Conservation (phyloP, 371 early-diverging fungal species). For the Conidiobolus incongruus region DNA sequence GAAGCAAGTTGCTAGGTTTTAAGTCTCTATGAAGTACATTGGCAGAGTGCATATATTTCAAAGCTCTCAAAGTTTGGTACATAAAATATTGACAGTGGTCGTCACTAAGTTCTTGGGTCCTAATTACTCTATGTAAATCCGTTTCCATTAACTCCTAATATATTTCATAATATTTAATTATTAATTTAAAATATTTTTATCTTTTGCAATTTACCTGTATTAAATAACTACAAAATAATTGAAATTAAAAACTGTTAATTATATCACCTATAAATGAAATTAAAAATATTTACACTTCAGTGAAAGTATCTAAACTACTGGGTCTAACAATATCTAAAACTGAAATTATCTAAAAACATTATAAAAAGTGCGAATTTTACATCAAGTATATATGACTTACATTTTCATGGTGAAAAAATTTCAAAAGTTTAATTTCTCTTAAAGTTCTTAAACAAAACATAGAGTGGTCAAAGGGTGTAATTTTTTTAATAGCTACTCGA, state of each 20-base stretch:
- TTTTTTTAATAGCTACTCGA: conserved; percentile 84
- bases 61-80: conserved; percentile 87
- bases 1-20: conserved; percentile 87
- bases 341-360: conserved; percentile 44
- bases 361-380: neutral
- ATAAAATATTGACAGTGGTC: conserved; percentile 96
- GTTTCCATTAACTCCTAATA: conserved; percentile 89
- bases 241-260: conserved; percentile 7
- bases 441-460: conserved; percentile 70
- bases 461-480: conserved; percentile 68
- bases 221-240: conserved; percentile 16
- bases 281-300: conserved; percentile 44
- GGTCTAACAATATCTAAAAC: conserved; percentile 75
- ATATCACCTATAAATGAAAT: conserved; percentile 10
- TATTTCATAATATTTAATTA: conserved; percentile 21
- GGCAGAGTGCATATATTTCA: conserved; percentile 95
- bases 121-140: conserved; percentile 93
- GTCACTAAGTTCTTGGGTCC: conserved; percentile 91
- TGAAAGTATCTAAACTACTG: conserved; percentile 43
- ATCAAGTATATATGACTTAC: conserved; percentile 12
- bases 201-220: conserved; percentile 13
- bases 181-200: neutral
- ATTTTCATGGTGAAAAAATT: conserved; percentile 72
- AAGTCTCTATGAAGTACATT: conserved; percentile 94
- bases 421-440: conserved; percentile 70